These are phyloP conservation scores for Yamadazyma trypodendri DNA, from an alignment of 1,139 yeast genomes.

Conservation along the genomic window DNA sequence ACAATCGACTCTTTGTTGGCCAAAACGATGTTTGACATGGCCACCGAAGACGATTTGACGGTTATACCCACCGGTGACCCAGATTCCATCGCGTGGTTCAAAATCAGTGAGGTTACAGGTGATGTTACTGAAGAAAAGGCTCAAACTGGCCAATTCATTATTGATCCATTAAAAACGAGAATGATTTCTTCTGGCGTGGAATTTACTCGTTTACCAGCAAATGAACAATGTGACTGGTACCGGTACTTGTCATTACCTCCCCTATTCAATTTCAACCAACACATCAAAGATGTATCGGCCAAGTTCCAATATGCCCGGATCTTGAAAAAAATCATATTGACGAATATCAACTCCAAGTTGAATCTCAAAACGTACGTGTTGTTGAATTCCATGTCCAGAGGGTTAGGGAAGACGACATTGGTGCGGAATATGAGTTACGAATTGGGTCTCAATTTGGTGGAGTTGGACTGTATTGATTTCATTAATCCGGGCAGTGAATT, in stretches of 20 bases:
- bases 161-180: conserved; percentile 64
- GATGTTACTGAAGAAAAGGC: conserved; percentile 11
- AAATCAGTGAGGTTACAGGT: conserved; percentile 45
- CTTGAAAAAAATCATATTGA: conserved; percentile 49
- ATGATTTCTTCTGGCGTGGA: conserved; percentile 68
- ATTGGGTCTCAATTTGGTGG: conserved; percentile 68
- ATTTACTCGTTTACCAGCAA: conserved; percentile 36
- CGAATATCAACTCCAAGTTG: conserved; percentile 38
- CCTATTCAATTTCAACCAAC: conserved; percentile 30
- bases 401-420: conserved; percentile 74
- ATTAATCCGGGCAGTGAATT: conserved; percentile 69
- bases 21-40: conserved; percentile 50
- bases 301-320: conserved; percentile 52
- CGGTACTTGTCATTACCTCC: conserved; percentile 46
- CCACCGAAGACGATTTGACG: conserved; percentile 29
- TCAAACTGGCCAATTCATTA: conserved; percentile 48
- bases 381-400: conserved; percentile 67
- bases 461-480: conserved; percentile 66
- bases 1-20: conserved; percentile 74
- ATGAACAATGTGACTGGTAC: conserved; percentile 45
- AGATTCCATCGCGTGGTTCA: conserved; percentile 86
- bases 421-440: conserved; percentile 55
- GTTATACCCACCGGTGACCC: conserved; percentile 61
- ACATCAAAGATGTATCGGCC: conserved; percentile 10
- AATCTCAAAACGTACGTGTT: conserved; percentile 62